Evolutionary conservation across 345 rosid species (phyloP).

Genomic region (Populus ilicifolia): DNA sequence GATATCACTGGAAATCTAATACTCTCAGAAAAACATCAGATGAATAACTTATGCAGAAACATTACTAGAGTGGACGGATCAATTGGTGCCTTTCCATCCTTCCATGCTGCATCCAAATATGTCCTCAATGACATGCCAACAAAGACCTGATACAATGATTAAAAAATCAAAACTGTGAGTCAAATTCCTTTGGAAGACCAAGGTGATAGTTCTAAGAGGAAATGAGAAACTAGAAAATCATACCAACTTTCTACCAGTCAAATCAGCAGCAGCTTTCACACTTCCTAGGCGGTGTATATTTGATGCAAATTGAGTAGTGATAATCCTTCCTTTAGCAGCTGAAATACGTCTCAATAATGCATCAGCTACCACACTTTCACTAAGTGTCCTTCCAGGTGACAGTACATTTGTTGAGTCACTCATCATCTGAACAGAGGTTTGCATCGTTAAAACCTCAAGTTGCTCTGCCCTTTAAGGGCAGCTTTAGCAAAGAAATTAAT

Average conservation of each 20-base stretch:
- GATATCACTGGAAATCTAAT: background rate
- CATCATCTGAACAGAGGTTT: conserved; percentile 67
- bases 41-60: background rate
- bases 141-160: conserved; percentile 53
- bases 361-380: conserved; percentile 83
- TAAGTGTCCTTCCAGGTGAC: conserved; percentile 91
- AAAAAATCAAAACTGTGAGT: background rate
- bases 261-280: conserved; percentile 94
- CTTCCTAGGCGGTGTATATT: conserved; percentile 97
- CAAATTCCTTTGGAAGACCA: background rate
- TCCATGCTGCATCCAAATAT: conserved; percentile 98
- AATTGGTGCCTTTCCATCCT: conserved; percentile 92
- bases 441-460: conserved; percentile 10
- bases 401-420: conserved; percentile 96
- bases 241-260: conserved; percentile 87
- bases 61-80: conserved; percentile 94
- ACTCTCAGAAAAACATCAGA: background rate
- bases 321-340: conserved; percentile 84
- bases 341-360: conserved; percentile 72
- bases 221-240: conserved; percentile 11
- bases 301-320: conserved; percentile 96
- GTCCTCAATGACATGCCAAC: conserved; percentile 98
- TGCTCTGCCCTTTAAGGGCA: background rate
- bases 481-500: conserved; percentile 2
- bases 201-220: background rate